Percentiles rank a stretch among this genome's conserved stretches.
phyloP scores from a whole-genome alignment of 2,329 filamentous ascomycete species.

The Dothidotthia symphoricarpi region DNA sequence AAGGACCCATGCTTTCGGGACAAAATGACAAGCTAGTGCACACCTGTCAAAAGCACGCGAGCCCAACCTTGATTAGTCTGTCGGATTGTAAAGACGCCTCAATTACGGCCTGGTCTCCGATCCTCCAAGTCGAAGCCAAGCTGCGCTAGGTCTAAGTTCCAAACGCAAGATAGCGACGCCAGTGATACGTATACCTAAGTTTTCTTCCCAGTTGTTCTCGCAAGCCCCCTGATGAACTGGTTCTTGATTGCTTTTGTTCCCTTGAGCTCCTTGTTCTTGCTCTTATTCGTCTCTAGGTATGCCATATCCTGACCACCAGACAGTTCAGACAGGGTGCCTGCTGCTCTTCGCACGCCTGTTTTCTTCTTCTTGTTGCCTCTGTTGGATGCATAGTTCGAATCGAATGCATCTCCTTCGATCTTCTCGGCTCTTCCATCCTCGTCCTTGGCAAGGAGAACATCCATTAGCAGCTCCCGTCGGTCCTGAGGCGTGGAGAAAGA shows the following conservation, averaged over 20 bases:
- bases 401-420: constrained; percentile 66
- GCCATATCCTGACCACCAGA: constrained; percentile 96
- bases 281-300: constrained; percentile 56
- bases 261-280: constrained; percentile 49
- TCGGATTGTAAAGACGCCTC: not conserved
- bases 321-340: constrained; percentile 79
- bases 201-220: constrained; percentile 14
- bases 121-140: too few species aligned
- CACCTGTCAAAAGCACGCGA: too few species aligned
- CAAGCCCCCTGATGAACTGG: constrained; percentile 47
- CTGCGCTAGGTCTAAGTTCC: too few species aligned
- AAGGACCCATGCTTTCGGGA: too few species aligned
- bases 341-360: constrained; percentile 70
- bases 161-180: too few species aligned
- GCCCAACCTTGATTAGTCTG: too few species aligned
- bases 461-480: constrained; percentile 80
- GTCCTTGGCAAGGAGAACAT: constrained; percentile 86
- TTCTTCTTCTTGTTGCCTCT: constrained; percentile 53
- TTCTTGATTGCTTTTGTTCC: constrained; percentile 41
- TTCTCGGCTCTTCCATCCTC: constrained; percentile 67
- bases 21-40: too few species aligned
- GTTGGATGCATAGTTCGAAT: constrained; percentile 44
- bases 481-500: constrained; percentile 77
- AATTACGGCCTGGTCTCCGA: too few species aligned
- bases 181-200: too few species aligned